phyloP scores from a whole-genome alignment of 2,329 filamentous ascomycete species.

The Monosporascus sp. region DNA sequence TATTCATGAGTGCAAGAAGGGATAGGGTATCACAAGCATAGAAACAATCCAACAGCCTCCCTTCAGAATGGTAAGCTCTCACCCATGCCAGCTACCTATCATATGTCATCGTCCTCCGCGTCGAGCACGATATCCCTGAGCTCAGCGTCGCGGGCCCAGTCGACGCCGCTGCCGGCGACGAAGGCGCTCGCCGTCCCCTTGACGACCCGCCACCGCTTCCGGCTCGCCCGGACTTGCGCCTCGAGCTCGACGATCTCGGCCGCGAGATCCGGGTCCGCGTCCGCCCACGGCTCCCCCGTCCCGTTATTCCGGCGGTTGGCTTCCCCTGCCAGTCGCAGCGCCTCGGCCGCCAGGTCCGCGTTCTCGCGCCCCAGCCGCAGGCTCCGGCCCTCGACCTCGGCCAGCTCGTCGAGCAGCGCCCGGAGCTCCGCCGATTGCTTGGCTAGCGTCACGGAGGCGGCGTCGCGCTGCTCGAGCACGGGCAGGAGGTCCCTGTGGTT shows the following conservation, averaged over 20 bases:
- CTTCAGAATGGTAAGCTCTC: background rate
- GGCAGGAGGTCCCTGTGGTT: constrained; percentile 57
- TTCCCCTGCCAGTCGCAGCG: constrained; percentile 58
- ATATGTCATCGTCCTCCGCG: constrained; percentile 40
- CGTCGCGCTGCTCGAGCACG: constrained; percentile 61
- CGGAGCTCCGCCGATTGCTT: constrained; percentile 50
- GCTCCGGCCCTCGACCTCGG: constrained; percentile 52
- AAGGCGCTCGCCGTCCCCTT: constrained; percentile 75
- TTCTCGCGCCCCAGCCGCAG: constrained; percentile 55
- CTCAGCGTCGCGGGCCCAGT: constrained; percentile 68
- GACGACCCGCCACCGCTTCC: constrained; percentile 65
- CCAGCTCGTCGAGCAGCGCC: constrained; percentile 46
- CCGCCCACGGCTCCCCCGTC: constrained; percentile 41
- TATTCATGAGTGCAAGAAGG: background rate
- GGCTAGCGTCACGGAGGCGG: constrained; percentile 57
- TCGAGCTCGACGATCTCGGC: constrained; percentile 55
- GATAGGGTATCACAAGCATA: no score
- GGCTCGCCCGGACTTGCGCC: constrained; percentile 53
- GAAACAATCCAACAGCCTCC: constrained; percentile 4
- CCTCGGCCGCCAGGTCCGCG: constrained; percentile 52
- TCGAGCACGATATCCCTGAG: constrained; percentile 70
- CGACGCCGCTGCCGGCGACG: constrained; percentile 73
- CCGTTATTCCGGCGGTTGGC: constrained; percentile 40
- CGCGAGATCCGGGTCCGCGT: constrained; percentile 45
- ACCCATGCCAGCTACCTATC: constrained; percentile 5